These are phyloP conservation scores for Astrothelium subdiscretum DNA, from an alignment of 495 filamentous ascomycete species.

Conservation along the genomic window DNA sequence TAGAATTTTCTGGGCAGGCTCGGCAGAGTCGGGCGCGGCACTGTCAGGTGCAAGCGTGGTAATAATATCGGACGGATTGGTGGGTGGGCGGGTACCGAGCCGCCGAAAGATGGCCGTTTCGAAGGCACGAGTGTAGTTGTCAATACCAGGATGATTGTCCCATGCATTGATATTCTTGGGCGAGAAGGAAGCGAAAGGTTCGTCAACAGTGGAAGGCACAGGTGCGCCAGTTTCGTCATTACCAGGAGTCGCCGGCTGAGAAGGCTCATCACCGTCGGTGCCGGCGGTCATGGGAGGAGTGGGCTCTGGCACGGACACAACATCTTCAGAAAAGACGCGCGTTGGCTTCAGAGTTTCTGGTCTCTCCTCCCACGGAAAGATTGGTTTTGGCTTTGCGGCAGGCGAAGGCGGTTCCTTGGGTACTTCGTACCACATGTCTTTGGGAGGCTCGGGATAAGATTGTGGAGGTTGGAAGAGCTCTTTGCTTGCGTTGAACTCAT, in stretches of 20 bases:
- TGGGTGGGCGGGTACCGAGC: neutral
- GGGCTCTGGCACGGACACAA: constrained; percentile 16
- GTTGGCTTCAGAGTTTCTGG: constrained; percentile 47
- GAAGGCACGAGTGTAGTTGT: constrained; percentile 62
- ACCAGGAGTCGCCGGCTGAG: neutral
- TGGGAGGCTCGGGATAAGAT: constrained; percentile 70
- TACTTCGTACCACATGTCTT: constrained; percentile 72
- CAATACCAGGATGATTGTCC: constrained; percentile 76
- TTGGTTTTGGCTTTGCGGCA: constrained; percentile 13
- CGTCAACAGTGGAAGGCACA: constrained; percentile 13
- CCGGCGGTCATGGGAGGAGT: constrained; percentile 7
- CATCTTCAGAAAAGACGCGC: constrained; percentile 58
- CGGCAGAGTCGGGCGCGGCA: neutral
- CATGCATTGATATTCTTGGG: constrained; percentile 59
- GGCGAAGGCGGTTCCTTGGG: constrained; percentile 43
- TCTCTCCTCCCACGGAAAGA: constrained; percentile 78
- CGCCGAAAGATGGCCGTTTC: constrained; percentile 14
- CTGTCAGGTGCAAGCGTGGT: neutral
- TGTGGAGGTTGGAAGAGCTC: constrained; percentile 61
- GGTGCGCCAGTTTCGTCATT: constrained; percentile 5
- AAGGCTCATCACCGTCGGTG: neutral
- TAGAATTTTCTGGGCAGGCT: no score
- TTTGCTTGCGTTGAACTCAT: constrained; percentile 62
- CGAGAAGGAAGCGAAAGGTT: constrained; percentile 53
- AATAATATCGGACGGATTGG: neutral